Percentiles rank a stretch among this genome's conserved stretches.
Conservation (phyloP, 306 rosid genomes). For the Vicia villosa region DNA sequence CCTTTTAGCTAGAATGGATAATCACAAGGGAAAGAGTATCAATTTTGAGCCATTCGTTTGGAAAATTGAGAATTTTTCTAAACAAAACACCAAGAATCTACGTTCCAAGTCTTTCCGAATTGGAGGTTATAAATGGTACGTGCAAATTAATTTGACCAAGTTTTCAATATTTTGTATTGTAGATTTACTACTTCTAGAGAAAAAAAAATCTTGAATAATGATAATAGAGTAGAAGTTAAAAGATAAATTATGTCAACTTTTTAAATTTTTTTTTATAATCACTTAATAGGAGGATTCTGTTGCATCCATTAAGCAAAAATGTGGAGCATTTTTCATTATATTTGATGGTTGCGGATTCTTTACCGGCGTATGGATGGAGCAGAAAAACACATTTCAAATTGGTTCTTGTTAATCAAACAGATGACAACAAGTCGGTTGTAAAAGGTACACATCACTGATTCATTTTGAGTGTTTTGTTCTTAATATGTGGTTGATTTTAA, state of each 20-base stretch:
- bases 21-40: background rate
- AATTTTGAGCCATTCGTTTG: conserved; percentile 38
- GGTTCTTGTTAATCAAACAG: conserved; percentile 36
- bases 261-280: background rate
- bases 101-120: conserved; percentile 34
- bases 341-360: conserved; percentile 42
- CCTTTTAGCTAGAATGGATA: background rate
- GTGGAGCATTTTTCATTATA: conserved; percentile 40
- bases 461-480: no score
- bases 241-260: no score
- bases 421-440: conserved; percentile 21
- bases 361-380: conserved; percentile 45
- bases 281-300: conserved; percentile 38
- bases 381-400: conserved; percentile 42
- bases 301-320: conserved; percentile 34
- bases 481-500: no score
- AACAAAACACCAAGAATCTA: conserved; percentile 22
- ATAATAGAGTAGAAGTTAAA: no score
- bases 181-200: no score
- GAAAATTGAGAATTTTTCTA: conserved; percentile 39
- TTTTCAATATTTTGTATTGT: background rate
- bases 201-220: no score
- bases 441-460: conserved; percentile 27
- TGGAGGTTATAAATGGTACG: conserved; percentile 36
- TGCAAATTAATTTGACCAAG: background rate